Percentiles rank a stretch among this genome's conserved stretches.
Conservation (phyloP, 2,329 filamentous ascomycete species). For the Pseudogymnoascus verrucosus region DNA sequence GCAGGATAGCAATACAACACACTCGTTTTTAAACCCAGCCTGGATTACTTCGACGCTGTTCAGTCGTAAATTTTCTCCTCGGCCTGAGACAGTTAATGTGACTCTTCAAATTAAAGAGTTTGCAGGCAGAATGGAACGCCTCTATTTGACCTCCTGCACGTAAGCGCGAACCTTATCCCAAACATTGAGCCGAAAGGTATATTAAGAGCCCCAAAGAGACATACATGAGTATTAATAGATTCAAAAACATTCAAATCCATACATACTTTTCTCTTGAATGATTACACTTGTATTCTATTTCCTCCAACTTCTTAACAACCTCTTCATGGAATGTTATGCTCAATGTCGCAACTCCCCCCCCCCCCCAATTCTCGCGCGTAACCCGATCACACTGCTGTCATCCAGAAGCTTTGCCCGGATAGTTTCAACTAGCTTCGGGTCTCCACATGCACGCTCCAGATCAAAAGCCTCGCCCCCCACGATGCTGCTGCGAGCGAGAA, state of each 20-base stretch:
- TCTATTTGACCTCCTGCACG: background rate
- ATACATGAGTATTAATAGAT: background rate
- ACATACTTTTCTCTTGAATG: background rate
- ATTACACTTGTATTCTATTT: constrained; percentile 20
- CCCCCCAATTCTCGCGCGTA: constrained; percentile 34
- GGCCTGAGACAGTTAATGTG: background rate
- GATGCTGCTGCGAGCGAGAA: background rate
- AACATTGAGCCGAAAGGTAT: too few species aligned
- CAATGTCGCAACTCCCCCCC: constrained; percentile 32
- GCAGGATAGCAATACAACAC: background rate
- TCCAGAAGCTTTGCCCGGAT: constrained; percentile 30
- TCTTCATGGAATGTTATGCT: constrained; percentile 36
- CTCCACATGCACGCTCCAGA: constrained; percentile 28
- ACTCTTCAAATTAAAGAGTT: background rate
- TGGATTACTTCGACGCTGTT: background rate
- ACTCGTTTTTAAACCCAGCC: background rate
- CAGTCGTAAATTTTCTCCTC: background rate
- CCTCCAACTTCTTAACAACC: constrained; percentile 36
- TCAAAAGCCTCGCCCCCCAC: constrained; percentile 28
- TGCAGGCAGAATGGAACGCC: background rate
- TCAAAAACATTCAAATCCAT: background rate
- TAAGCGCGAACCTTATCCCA: background rate
- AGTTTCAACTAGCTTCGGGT: constrained; percentile 31
- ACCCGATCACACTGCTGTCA: constrained; percentile 24
- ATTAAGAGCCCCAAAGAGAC: background rate